These are phyloP conservation scores for Penicillium sumatraense DNA, from an alignment of 2,329 filamentous ascomycete genomes.

Conservation along the genomic window DNA sequence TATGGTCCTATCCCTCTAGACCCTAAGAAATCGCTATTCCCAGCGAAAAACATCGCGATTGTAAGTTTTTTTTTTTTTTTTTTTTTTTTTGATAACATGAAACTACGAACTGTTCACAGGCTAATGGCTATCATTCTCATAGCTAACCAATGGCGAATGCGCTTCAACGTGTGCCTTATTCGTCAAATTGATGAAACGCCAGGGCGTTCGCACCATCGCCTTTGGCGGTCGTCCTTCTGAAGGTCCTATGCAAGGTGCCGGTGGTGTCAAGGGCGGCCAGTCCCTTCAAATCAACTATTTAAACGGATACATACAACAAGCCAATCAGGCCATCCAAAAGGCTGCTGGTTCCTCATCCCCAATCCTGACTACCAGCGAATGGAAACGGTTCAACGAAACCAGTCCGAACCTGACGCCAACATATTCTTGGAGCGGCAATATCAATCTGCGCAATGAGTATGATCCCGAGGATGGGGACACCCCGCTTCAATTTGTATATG, in stretches of 20 bases:
- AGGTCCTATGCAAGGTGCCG: constrained; percentile 64
- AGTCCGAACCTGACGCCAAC: constrained; percentile 18
- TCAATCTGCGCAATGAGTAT: constrained; percentile 54
- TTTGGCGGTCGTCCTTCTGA: constrained; percentile 63
- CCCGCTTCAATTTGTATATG: constrained; percentile 64
- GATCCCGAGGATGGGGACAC: constrained; percentile 48
- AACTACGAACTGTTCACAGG: no score
- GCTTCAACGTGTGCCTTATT: constrained; percentile 65
- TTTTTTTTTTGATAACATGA: no score
- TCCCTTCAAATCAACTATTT: constrained; percentile 36
- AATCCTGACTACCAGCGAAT: constrained; percentile 20
- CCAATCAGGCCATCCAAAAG: constrained; percentile 20
- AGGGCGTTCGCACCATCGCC: constrained; percentile 60
- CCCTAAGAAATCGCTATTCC: constrained; percentile 28
- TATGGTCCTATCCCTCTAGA: constrained; percentile 28
- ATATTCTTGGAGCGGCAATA: constrained; percentile 33
- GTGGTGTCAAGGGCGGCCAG: constrained; percentile 65
- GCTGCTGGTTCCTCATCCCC: constrained; percentile 17
- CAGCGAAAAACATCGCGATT: constrained; percentile 40
- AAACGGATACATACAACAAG: constrained; percentile 24
- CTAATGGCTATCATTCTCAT: constrained; percentile 3
- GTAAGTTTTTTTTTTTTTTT: constrained; percentile 24
- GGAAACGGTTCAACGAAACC: constrained; percentile 23
- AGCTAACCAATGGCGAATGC: constrained; percentile 62
- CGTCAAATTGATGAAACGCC: constrained; percentile 58